phyloP scores from a whole-genome alignment of 2,329 filamentous ascomycete genomes.

The Bipolaris cookei region DNA sequence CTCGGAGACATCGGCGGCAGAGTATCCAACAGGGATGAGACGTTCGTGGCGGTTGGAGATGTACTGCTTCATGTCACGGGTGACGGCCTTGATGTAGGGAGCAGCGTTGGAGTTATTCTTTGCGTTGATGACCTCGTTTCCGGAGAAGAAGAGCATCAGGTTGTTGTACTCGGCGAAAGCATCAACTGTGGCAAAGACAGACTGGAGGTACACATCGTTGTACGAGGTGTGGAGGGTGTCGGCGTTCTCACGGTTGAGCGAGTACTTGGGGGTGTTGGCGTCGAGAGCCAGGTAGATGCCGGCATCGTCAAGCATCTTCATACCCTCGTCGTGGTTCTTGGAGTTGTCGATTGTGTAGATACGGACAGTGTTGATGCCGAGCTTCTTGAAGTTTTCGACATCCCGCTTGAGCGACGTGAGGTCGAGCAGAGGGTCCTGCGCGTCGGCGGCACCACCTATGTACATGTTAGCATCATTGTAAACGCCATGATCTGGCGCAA shows the following conservation, averaged over 20 bases:
- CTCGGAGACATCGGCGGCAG: slow-evolving; percentile 80
- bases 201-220: slow-evolving; percentile 84
- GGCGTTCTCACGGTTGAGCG: slow-evolving; percentile 77
- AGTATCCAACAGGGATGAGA: slow-evolving; percentile 78
- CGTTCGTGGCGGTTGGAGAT: slow-evolving; percentile 72
- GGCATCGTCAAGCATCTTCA: slow-evolving; percentile 78
- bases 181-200: slow-evolving; percentile 80
- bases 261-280: slow-evolving; percentile 87
- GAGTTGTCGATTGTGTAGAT: slow-evolving; percentile 94
- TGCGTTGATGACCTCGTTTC: slow-evolving; percentile 78
- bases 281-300: slow-evolving; percentile 92
- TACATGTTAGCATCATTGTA: slow-evolving; percentile 16
- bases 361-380: slow-evolving; percentile 89
- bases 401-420: slow-evolving; percentile 73
- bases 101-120: slow-evolving; percentile 68
- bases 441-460: slow-evolving; percentile 50
- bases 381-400: slow-evolving; percentile 78
- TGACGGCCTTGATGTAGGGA: slow-evolving; percentile 75
- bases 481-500: slow-evolving; percentile 49
- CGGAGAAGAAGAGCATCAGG: slow-evolving; percentile 81
- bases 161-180: slow-evolving; percentile 83
- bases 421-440: slow-evolving; percentile 77
- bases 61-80: slow-evolving; percentile 81
- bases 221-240: slow-evolving; percentile 67
- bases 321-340: slow-evolving; percentile 80